These are phyloP conservation scores for Thelonectria blattea DNA, from an alignment of 2,329 filamentous ascomycete genomes.

Conservation along the genomic window DNA sequence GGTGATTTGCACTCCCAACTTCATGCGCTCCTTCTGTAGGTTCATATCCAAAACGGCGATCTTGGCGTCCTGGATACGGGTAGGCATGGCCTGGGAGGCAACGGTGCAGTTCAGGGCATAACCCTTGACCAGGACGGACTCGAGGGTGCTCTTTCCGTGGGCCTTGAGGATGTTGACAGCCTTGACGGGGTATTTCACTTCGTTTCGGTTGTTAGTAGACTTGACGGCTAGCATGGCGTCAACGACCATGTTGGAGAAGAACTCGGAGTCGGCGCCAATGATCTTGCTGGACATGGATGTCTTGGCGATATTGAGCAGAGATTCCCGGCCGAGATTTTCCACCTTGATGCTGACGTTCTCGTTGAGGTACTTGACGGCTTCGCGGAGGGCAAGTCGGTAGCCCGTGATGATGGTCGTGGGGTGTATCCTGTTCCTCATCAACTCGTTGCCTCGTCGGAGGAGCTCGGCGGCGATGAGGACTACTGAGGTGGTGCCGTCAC, in stretches of 20 bases:
- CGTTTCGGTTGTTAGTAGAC: constrained; percentile 86
- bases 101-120: constrained; percentile 99
- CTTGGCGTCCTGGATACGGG: constrained; percentile 89
- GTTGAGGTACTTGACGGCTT: constrained; percentile 98
- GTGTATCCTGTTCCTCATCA: constrained; percentile 99
- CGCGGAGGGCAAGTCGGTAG: constrained; percentile 91
- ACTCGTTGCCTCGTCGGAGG: constrained; percentile 89
- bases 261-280: constrained; percentile 92
- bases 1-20: constrained; percentile 97
- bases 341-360: constrained; percentile 98
- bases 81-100: constrained; percentile 97
- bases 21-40: constrained; percentile 98
- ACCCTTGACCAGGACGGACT: constrained; percentile 91
- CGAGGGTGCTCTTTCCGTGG: constrained; percentile 88
- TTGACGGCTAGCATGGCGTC: constrained; percentile 95
- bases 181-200: constrained; percentile 97
- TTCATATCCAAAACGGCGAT: constrained; percentile 98
- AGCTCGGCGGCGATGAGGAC: constrained; percentile 97
- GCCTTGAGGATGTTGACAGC: constrained; percentile 99
- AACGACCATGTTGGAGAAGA: constrained; percentile 97
- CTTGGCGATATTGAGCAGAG: constrained; percentile 92
- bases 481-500: constrained; percentile 96
- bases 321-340: constrained; percentile 87
- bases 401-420: constrained; percentile 99
- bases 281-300: constrained; percentile 99